Conservation (phyloP, 2,329 filamentous ascomycete genomes). For the Annulohypoxylon truncatum region DNA sequence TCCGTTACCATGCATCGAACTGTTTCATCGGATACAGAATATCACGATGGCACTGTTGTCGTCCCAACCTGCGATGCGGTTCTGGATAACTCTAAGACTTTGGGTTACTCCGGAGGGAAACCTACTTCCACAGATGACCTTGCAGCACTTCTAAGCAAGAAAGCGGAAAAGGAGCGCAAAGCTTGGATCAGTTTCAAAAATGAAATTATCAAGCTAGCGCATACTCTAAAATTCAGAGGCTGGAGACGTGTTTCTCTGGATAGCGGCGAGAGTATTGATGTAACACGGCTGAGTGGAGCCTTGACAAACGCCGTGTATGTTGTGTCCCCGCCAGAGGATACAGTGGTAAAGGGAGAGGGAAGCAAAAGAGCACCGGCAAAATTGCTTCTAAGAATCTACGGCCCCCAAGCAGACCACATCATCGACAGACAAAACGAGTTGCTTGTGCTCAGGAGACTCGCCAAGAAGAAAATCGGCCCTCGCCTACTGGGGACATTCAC, state of each 20-base stretch:
- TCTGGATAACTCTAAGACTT: constrained; percentile 90
- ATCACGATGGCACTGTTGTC: constrained; percentile 80
- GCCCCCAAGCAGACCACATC: constrained; percentile 92
- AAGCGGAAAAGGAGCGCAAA: constrained; percentile 74
- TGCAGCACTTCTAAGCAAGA: constrained; percentile 57
- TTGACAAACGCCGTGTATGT: constrained; percentile 98
- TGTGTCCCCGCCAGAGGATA: constrained; percentile 79
- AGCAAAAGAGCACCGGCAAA: constrained; percentile 68
- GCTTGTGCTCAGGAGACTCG: constrained; percentile 84
- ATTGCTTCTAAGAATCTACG: constrained; percentile 90
- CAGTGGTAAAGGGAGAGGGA: constrained; percentile 56
- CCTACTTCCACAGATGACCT: constrained; percentile 55
- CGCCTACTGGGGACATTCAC: constrained; percentile 89
- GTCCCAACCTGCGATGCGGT: constrained; percentile 86
- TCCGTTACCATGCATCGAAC: constrained; percentile 57
- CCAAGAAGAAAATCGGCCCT: constrained; percentile 92
- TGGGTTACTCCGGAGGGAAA: constrained; percentile 75
- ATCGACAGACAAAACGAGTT: constrained; percentile 95
- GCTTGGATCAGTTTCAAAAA: constrained; percentile 90
- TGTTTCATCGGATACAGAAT: constrained; percentile 86
- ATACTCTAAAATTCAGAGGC: constrained; percentile 89
- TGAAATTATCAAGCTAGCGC: constrained; percentile 88
- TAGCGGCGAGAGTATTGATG: constrained; percentile 73
- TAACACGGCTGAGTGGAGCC: constrained; percentile 86
- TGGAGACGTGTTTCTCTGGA: constrained; percentile 87